Evolutionary conservation across 805 yeast species (phyloP), one percentile per base, ranked within the genome.

Genomic region (Kodamaea kaohsiungensis): DNA sequence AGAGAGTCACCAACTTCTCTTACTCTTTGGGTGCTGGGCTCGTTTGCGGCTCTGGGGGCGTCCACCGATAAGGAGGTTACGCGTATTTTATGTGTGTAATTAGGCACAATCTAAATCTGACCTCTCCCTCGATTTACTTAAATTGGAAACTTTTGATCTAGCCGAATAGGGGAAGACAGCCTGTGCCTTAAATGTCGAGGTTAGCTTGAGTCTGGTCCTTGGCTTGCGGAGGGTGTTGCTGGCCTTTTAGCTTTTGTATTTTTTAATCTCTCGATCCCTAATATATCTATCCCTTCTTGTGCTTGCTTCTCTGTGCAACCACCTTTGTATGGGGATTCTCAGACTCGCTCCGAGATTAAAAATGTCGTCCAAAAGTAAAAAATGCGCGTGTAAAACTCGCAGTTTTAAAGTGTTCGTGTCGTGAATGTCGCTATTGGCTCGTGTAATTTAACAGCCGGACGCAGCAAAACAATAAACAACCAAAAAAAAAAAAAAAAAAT

Each of bases 61-160:
- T 16, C 43, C 43, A 39, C 43, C 43, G 43, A 15, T 10, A 7
- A 22, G 25, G 22, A 17, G 25, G 10, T 16, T 17, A 17, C 19
- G 45, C 42, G 42, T 38, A 30, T 38, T 15, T 38, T 15, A 38
- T 17, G 45, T 40, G 45, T 40, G 25, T 40, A 40, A 40, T 40
- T 40, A 40, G 45, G 45, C 45, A 40, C 45, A 40, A 40, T 40
- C 45, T 40, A 16, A 40, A 40, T 22, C 25, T 22, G 25, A 22
- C 25, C 25, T 40, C 25, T 40, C 45, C 45, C 45, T 40, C 45
- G 45, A 40, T 40, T 40, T 40, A 39, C 45, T 40, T 16, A 16
- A 40, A 17, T 15, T 13, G 45, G 45, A 40, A 40, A 19, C 19
- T 16, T 17, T 40, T 40, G 45, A 40, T 40, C 45, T 40, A 17